These are phyloP conservation scores for Mycena leptocephala DNA, from an alignment of 768 basidiomycete genomes.

Conservation along the genomic window DNA sequence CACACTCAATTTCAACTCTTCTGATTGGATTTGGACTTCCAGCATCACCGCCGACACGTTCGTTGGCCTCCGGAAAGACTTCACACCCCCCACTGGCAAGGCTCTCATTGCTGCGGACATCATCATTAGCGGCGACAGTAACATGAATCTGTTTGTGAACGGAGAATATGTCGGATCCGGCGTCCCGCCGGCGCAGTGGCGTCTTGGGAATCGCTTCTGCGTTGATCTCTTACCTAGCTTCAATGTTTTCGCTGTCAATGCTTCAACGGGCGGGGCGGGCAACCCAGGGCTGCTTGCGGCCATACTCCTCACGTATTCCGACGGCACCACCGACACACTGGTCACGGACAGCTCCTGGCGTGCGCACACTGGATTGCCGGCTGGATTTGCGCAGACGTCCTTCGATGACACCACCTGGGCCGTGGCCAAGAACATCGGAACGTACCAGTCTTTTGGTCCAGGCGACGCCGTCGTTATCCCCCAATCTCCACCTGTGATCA, in stretches of 20 bases:
- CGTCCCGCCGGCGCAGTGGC: neutral
- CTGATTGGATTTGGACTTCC: neutral
- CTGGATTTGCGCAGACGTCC: neutral
- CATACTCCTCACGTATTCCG: neutral
- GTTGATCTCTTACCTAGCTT: neutral
- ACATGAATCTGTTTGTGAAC: neutral
- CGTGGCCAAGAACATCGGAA: neutral
- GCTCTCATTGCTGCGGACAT: neutral
- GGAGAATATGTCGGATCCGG: neutral
- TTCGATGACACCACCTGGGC: neutral
- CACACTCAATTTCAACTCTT: neutral
- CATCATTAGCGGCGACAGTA: neutral
- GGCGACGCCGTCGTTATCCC: neutral
- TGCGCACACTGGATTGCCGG: neutral
- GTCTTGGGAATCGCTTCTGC: neutral
- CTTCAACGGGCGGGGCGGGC: neutral
- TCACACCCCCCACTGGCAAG: neutral
- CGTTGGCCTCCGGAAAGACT: neutral
- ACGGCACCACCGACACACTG: neutral
- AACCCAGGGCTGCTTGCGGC: neutral
- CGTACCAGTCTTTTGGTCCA: neutral
- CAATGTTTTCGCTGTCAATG: neutral
- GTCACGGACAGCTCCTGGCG: neutral
- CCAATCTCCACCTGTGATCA: neutral
- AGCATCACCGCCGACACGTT: neutral